These are phyloP conservation scores for Penicillium digitatum DNA, from an alignment of 2,329 filamentous ascomycete genomes.

Conservation along the genomic window DNA sequence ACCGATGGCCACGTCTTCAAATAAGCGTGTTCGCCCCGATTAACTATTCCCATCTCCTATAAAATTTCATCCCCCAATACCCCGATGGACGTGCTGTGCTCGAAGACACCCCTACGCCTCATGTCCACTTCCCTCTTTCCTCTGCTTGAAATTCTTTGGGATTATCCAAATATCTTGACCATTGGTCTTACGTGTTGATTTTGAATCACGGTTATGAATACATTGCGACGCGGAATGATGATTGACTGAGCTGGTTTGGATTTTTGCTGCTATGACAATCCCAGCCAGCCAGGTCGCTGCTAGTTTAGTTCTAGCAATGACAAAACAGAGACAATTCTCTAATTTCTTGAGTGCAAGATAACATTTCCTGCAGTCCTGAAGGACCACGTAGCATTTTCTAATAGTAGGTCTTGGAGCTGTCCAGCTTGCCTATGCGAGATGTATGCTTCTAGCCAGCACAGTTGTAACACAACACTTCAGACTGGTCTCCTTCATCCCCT, in stretches of 20 bases:
- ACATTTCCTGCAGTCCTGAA: no score
- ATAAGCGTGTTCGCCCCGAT: constrained; percentile 54
- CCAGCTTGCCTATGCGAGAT: not conserved
- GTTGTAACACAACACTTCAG: not conserved
- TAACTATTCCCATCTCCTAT: constrained; percentile 6
- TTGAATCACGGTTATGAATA: constrained; percentile 27
- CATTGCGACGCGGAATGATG: constrained; percentile 27
- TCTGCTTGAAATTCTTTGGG: constrained; percentile 5
- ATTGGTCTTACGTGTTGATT: constrained; percentile 24
- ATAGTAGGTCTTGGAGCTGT: not conserved
- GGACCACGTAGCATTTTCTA: no score
- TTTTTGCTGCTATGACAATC: constrained; percentile 2
- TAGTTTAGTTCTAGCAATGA: constrained; percentile 22
- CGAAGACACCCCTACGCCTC: constrained; percentile 4
- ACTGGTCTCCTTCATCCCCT: not conserved
- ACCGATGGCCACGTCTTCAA: constrained; percentile 98
- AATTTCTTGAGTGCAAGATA: constrained; percentile 4
- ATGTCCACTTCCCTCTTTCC: constrained; percentile 8
- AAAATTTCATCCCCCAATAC: constrained; percentile 21
- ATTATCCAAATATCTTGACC: constrained; percentile 16
- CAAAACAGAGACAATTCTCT: constrained; percentile 9
- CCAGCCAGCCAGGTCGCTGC: constrained; percentile 13
- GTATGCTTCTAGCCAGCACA: not conserved
- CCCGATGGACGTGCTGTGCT: constrained; percentile 12
- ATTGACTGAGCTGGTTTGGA: constrained; percentile 7